phyloP scores from a whole-genome alignment of 2,329 filamentous ascomycete genomes.

The Arthrobotrys conoides region DNA sequence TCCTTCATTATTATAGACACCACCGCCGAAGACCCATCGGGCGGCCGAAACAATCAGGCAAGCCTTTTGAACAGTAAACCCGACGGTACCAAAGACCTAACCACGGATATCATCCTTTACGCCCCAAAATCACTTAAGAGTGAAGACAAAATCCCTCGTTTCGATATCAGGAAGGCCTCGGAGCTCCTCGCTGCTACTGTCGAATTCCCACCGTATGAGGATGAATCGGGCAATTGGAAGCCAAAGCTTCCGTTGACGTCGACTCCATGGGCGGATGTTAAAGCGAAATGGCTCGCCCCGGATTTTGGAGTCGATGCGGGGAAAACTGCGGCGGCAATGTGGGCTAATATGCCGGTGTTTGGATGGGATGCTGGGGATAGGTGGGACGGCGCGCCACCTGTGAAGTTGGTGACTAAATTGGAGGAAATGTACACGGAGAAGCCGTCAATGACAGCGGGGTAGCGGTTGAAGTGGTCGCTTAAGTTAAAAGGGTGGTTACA shows the following conservation, averaged over 20 bases:
- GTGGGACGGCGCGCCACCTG: conserved; percentile 23
- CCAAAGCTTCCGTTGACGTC: conserved; percentile 15
- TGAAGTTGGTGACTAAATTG: conserved; percentile 17
- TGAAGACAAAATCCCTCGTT: conserved; percentile 51
- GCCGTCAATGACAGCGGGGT: conserved; percentile 16
- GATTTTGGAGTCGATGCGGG: conserved; percentile 36
- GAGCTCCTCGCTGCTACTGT: conserved; percentile 17
- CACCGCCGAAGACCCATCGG: conserved; percentile 24
- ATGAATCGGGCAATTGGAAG: conserved; percentile 27
- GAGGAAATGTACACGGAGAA: conserved; percentile 20
- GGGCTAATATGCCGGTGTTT: conserved; percentile 21
- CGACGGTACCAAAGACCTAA: conserved; percentile 9
- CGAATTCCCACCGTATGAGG: conserved; percentile 23
- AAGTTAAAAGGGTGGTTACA: not conserved
- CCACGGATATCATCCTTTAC: conserved; percentile 9
- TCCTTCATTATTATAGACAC: not conserved
- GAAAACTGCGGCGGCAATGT: conserved; percentile 37
- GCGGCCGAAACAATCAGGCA: conserved; percentile 21
- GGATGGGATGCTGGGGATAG: conserved; percentile 19
- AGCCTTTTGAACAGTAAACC: conserved; percentile 15
- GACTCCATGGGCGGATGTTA: conserved; percentile 33
- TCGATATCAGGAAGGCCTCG: conserved; percentile 35
- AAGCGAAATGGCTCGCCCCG: conserved; percentile 31
- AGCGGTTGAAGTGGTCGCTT: conserved; percentile 2
- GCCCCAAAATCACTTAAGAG: not conserved